A percentile compares a stretch with the other conserved stretches of the same genome.
phyloP scores from a whole-genome alignment of 2,329 filamentous ascomycete genomes.

The Beauveria sp. region DNA sequence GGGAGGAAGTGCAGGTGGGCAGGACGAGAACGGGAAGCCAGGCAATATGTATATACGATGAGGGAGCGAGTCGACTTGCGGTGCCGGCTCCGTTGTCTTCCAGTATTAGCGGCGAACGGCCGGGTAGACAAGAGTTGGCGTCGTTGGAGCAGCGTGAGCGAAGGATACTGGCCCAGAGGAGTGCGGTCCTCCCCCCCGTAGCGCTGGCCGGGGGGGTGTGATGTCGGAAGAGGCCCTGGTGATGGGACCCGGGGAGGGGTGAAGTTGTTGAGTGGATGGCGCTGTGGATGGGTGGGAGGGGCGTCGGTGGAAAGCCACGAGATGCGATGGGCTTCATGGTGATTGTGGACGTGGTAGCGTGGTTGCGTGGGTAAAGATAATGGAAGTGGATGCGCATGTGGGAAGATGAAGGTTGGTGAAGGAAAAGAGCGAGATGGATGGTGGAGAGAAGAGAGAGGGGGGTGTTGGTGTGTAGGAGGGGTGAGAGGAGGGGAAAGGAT shows the following conservation, averaged over 20 bases:
- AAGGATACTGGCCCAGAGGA: neutral
- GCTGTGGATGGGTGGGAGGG: constrained; percentile 3
- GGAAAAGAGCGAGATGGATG: neutral
- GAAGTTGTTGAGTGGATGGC: neutral
- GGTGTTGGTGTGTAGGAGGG: neutral
- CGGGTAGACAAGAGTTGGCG: constrained; percentile 5
- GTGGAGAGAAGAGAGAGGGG: neutral
- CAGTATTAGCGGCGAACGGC: constrained; percentile 8
- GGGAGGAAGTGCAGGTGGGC: constrained; percentile 2
- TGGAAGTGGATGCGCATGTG: constrained; percentile 9
- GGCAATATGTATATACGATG: constrained; percentile 19
- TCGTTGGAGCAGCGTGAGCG: neutral
- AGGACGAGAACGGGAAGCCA: constrained; percentile 14
- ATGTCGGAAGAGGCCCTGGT: neutral
- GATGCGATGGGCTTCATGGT: constrained; percentile 7
- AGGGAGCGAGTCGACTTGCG: constrained; percentile 5
- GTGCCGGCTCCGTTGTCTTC: constrained; percentile 4
- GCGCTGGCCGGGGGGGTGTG: neutral
- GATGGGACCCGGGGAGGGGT: neutral
- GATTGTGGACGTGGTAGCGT: neutral
- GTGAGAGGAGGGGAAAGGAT: neutral
- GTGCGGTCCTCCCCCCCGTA: neutral
- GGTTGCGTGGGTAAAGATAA: constrained; percentile 4
- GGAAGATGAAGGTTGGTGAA: neutral
- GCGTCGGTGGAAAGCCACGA: constrained; percentile 7